Conservation (phyloP, 495 filamentous ascomycete species). For the Aspergillus indologenus region DNA sequence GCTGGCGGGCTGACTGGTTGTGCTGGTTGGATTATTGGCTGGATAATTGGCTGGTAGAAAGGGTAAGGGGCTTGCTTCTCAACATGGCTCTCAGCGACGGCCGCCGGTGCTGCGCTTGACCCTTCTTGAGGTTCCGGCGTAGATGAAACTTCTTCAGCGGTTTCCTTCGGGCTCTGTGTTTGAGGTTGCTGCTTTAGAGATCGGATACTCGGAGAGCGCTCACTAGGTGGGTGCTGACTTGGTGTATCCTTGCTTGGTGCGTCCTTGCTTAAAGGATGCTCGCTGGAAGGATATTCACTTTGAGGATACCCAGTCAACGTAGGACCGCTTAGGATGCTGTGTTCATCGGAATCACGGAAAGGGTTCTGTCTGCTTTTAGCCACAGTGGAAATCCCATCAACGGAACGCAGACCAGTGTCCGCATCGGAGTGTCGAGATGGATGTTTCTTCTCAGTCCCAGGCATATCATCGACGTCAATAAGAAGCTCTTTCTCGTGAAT, state of each 20-base stretch:
- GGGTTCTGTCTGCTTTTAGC: neutral
- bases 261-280: neutral
- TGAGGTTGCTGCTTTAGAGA: neutral
- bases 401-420: conserved; percentile 13
- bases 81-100: conserved; percentile 10
- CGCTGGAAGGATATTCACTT: neutral
- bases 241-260: neutral
- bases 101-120: conserved; percentile 1
- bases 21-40: neutral
- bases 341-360: neutral
- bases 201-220: neutral
- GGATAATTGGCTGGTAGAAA: conserved; percentile 1
- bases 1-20: neutral
- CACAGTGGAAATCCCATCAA: conserved; percentile 2
- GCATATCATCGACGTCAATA: conserved; percentile 33
- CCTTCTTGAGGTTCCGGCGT: conserved; percentile 1
- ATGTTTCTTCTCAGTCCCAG: conserved; percentile 7
- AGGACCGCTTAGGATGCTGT: neutral
- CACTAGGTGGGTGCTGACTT: neutral
- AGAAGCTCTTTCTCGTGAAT: conserved; percentile 18
- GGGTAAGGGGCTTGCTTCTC: neutral
- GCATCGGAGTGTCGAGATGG: conserved; percentile 6
- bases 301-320: neutral
- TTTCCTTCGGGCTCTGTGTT: neutral
- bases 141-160: conserved; percentile 7